phyloP scores from a whole-genome alignment of 257 asterid genomes.

The Primulina eburnea region DNA sequence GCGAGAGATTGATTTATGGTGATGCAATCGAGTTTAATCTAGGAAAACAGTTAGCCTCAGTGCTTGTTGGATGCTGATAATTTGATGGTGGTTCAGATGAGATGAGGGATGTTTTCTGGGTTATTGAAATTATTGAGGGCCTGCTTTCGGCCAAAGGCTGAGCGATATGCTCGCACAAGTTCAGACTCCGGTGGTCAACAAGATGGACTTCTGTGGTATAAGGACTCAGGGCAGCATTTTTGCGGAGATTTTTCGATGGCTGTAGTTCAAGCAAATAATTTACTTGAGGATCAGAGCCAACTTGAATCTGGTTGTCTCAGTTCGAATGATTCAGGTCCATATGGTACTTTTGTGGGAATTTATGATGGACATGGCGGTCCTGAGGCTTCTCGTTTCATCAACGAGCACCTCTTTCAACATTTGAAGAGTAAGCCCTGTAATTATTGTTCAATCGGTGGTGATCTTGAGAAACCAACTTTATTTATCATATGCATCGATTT shows the following conservation, averaged over 20 bases:
- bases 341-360: slow-evolving; percentile 83
- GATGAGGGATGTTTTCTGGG: slow-evolving; percentile 78
- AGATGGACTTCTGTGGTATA: slow-evolving; percentile 77
- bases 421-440: slow-evolving; percentile 54
- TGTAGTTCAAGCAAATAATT: slow-evolving; percentile 80
- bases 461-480: slow-evolving; percentile 3
- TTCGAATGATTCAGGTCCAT: slow-evolving; percentile 52
- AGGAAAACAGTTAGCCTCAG: slow-evolving; percentile 17
- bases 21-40: slow-evolving; percentile 21
- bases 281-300: slow-evolving; percentile 87
- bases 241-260: slow-evolving; percentile 89
- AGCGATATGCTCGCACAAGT: slow-evolving; percentile 37
- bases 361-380: slow-evolving; percentile 96
- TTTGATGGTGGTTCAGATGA: slow-evolving; percentile 50
- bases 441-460: slow-evolving; percentile 8
- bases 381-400: slow-evolving; percentile 70
- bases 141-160: slow-evolving; percentile 67
- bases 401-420: slow-evolving; percentile 71
- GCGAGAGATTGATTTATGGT: slow-evolving; percentile 19
- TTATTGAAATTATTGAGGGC: slow-evolving; percentile 65
- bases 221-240: slow-evolving; percentile 69
- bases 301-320: slow-evolving; percentile 75
- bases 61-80: slow-evolving; percentile 36
- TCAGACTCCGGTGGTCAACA: slow-evolving; percentile 58
- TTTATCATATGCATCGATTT: not conserved